These are phyloP conservation scores for California macrophylla DNA, from an alignment of 441 rosid genomes.

Conservation along the genomic window DNA sequence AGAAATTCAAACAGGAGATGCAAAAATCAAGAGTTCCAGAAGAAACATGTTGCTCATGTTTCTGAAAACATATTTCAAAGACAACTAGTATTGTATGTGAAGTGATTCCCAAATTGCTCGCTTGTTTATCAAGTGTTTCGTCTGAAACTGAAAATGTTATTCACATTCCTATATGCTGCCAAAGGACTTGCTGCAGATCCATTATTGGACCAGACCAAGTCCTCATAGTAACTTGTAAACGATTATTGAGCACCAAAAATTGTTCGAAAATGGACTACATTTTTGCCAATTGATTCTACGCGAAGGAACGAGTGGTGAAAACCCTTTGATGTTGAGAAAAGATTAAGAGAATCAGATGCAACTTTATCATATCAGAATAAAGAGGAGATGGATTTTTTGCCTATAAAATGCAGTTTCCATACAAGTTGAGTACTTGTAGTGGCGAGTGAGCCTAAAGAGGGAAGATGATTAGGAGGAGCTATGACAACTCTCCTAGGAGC, in stretches of 20 bases:
- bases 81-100: background rate
- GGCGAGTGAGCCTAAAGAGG: background rate
- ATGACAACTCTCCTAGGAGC: background rate
- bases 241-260: background rate
- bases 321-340: background rate
- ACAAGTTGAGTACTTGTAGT: background rate
- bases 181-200: background rate
- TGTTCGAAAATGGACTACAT: background rate
- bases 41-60: background rate
- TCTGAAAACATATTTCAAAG: background rate
- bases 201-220: background rate
- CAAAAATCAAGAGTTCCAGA: background rate
- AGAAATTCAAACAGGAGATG: background rate
- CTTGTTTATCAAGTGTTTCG: background rate
- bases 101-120: background rate
- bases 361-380: background rate
- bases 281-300: background rate
- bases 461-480: background rate
- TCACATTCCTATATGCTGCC: background rate
- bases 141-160: background rate
- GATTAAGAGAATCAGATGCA: background rate
- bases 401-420: background rate
- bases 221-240: background rate
- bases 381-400: background rate
- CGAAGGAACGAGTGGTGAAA: background rate